Evolutionary conservation across 306 rosid species (phyloP), one percentile per base, ranked within the genome.

Genomic region (Acmispon strigosus): DNA sequence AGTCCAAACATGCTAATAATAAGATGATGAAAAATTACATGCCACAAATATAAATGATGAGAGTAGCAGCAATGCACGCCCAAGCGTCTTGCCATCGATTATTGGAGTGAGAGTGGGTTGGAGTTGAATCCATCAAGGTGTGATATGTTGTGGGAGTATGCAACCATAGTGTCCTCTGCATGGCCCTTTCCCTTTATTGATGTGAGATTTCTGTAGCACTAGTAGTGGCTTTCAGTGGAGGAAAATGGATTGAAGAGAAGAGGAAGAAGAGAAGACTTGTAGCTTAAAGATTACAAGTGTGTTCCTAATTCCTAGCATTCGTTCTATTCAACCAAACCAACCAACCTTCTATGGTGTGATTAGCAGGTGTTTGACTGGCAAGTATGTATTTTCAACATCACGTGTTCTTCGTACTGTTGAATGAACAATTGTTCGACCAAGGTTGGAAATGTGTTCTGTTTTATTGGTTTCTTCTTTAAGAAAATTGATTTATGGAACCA

Each of bases 1-100:
- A 4, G 6, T 32, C 37, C 37, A 32, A 32, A 32, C 37, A 32
- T 32, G 37, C 8, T 32, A 6, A 32, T 5, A 32, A 32, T 24
- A 60, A 66, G 18, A 71, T 62, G 67, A 83, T 74, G 83, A 71
- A 80, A 86, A 78, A 80, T 74, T 78, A 85, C 97, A 85, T 88
- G 96, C 97, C 97, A 81, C 86, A 87, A 41, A 87, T 76, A 89
- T 92, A 91, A 79, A 89, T 62, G 32, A 90, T 67, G 8, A 87
- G 56, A 16, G 85, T 78, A 71, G 78, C 58, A 8, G 85, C 55
- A 12, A 88, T 57, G 41, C 76, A 82, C 4, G 84, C 45, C 78
- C 76, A 70, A 10, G 73, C 27, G 8, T 82, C 80, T 20, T 72
- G 89, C 70, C 85, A 78, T 61, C 45, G 70, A 41, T 16, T 16